Evolutionary conservation across 192 early-diverging fungal species (phyloP), one percentile per base, ranked within the genome.

Genomic region (Dimargaris cristalligena): DNA sequence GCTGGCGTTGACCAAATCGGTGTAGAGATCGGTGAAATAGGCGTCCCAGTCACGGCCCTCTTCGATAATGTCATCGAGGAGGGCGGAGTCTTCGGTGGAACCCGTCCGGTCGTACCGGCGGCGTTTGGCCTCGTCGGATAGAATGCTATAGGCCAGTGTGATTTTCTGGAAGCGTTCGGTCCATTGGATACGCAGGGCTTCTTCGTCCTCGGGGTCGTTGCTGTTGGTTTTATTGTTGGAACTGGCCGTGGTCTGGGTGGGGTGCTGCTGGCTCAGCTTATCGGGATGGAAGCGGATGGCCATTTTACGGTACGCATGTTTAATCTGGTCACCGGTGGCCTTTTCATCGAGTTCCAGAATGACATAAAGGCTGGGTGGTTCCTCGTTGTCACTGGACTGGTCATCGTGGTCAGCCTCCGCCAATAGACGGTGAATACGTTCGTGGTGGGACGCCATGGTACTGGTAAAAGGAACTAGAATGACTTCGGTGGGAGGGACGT

Each of bases 201-300:
- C 49, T 23, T 18, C 26, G 26, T 51, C 10, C 8, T 18, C 26
- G 49, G 22, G 8, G 25, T 51, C 22, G 49, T 51, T 26, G n/a
- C 25, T 18, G 49, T 9, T 22, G 22, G 8, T 51, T 9, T 23
- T 23, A 8, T 18, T 8, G 52, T 10, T 31, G 4, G 47, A 6
- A 6, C 4, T 13, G 4, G 32, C 25, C 54, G 60, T 65, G 45
- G 65, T 44, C 18, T 56, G 32, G 28, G 30, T 28, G 0, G 65
- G 41, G 9, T 69, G 60, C 6, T 65, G 54, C 65, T 85, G 77
- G 30, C 74, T 63, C 68, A 78, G 81, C 67, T 96, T 96, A 78
- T 99, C 95, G 0, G 95, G 95, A 62, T 99, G 95, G 52, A 74
- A 90, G 57, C 81, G 81, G 13, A 91, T 73, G 2, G 92, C 94